Base-by-base conservation (phyloP, 306 rosid species). In the Rosa lucieae region DNA sequence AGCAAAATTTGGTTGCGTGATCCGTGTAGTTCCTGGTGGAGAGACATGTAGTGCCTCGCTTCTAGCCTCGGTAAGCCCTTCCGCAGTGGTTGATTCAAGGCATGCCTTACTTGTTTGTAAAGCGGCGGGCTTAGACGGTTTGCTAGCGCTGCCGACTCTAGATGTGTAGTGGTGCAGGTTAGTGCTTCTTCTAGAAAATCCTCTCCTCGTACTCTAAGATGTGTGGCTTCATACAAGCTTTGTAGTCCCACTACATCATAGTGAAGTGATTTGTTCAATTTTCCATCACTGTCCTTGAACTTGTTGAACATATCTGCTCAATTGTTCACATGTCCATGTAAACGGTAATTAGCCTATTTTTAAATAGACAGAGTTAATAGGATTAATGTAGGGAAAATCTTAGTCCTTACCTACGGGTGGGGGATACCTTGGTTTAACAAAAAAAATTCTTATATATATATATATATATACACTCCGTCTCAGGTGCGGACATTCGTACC, bases 71-170 rank as follows among this genome's bases (percentile, higher is more conserved):
- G 77, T 2, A 78, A 2, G 8, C 82, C 79, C 47, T 67, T 83
- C 2, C 23, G n/a, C 10, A 78, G 61, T 2, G 86, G 72, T 7
- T 78, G 83, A n/a, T 55, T 79, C 39, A 75, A 79, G n/a, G 78
- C 81, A 4, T 83, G 76, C 7, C 15, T 46, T 12, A 85, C 83
- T 85, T 79, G 84, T 67, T 43, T 21, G 0, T 44, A 80, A 77
- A 87, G 82, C 73, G 61, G 63, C 13, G 76, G 70, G 39, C 67
- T 79, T 18, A 58, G 42, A 46, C 68, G 49, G 12, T 49, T 5
- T 53, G 35, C 35, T 32, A 32, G 35, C 35, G 37, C 67, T 21
- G 70, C 15, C 2, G 56, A 37, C 67, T 52, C 29, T 7, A 77
- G 74, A 21, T 40, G 67, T 6, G 29, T 53, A 1, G 67, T 1